These are phyloP conservation scores for Mucor piriformis DNA, from an alignment of 371 early-diverging fungal species.

Conservation along the genomic window DNA sequence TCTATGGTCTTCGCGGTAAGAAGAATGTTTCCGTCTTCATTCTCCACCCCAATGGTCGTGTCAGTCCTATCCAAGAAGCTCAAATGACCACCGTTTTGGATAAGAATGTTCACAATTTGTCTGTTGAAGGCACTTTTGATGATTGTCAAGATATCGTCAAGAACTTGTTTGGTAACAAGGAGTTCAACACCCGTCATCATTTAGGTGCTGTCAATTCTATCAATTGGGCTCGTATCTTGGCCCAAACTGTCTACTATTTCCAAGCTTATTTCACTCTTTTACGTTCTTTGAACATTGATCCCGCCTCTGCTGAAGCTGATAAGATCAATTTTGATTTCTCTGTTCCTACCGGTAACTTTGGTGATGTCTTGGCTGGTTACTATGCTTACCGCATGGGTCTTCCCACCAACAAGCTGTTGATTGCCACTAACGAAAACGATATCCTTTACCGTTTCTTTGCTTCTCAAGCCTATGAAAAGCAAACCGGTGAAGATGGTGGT, in stretches of 20 bases:
- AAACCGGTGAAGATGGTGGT: conserved; percentile 55
- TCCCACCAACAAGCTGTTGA: conserved; percentile 78
- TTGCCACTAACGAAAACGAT: conserved; percentile 96
- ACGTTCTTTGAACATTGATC: conserved; percentile 58
- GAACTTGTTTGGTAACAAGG: conserved; percentile 79
- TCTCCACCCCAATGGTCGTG: conserved; percentile 88
- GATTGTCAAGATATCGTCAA: conserved; percentile 97
- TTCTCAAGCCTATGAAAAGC: conserved; percentile 83
- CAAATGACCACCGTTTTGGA: conserved; percentile 97
- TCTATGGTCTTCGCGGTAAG: conserved; percentile 95
- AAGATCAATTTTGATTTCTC: conserved; percentile 73
- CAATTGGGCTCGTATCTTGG: conserved; percentile 97
- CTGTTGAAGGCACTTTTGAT: conserved; percentile 94
- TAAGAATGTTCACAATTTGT: conserved; percentile 89
- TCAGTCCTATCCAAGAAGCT: conserved; percentile 93
- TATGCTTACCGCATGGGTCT: conserved; percentile 93
- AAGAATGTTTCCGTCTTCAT: conserved; percentile 92
- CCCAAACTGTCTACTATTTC: conserved; percentile 96
- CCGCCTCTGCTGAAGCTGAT: conserved; percentile 50
- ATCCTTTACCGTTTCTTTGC: conserved; percentile 94
- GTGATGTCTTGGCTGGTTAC: conserved; percentile 95
- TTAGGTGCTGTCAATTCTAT: conserved; percentile 98
- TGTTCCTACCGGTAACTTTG: conserved; percentile 99
- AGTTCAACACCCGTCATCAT: conserved; percentile 75
- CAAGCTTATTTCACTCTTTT: conserved; percentile 82